A percentile compares a stretch with the other conserved stretches of the same genome.
These are phyloP conservation scores for Sphagnum contortum DNA, from an alignment of 225 moss, liverwort and hornwort species.

Conservation along the genomic window DNA sequence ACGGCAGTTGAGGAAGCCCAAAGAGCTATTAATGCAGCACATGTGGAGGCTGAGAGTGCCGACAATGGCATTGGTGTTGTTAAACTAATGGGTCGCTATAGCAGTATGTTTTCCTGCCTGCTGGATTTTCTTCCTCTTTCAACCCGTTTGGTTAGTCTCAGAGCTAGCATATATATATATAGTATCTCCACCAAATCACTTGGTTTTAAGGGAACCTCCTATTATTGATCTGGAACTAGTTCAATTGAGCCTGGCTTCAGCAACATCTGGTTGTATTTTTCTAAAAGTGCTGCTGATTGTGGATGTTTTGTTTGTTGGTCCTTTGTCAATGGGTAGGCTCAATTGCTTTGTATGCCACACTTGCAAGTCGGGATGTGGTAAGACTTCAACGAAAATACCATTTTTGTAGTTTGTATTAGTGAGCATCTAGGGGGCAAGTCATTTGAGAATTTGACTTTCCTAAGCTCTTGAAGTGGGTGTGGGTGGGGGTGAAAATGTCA, in stretches of 20 bases:
- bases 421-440: too few relatives aligned
- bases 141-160: too few relatives aligned
- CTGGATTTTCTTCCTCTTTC: too few relatives aligned
- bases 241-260: too few relatives aligned
- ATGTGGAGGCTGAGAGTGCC: constrained; percentile 54
- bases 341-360: constrained; percentile 64
- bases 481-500: constrained; percentile 5
- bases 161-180: too few relatives aligned
- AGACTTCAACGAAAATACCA: constrained; percentile 1
- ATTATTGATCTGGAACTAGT: too few relatives aligned
- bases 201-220: too few relatives aligned
- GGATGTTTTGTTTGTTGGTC: too few relatives aligned
- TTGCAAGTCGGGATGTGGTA: constrained; percentile 68
- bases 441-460: background rate
- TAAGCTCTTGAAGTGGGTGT: background rate
- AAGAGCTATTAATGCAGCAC: constrained; percentile 60
- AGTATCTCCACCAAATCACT: too few relatives aligned
- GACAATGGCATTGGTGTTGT: constrained; percentile 62
- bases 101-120: constrained; percentile 20
- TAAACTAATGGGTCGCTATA: constrained; percentile 64
- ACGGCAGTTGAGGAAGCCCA: constrained; percentile 72
- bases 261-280: too few relatives aligned
- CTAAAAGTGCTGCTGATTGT: too few relatives aligned
- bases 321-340: constrained; percentile 29
- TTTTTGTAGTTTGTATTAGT: too few relatives aligned